phyloP scores from a whole-genome alignment of 2,329 filamentous ascomycete genomes.

The Didymella lethalis region DNA sequence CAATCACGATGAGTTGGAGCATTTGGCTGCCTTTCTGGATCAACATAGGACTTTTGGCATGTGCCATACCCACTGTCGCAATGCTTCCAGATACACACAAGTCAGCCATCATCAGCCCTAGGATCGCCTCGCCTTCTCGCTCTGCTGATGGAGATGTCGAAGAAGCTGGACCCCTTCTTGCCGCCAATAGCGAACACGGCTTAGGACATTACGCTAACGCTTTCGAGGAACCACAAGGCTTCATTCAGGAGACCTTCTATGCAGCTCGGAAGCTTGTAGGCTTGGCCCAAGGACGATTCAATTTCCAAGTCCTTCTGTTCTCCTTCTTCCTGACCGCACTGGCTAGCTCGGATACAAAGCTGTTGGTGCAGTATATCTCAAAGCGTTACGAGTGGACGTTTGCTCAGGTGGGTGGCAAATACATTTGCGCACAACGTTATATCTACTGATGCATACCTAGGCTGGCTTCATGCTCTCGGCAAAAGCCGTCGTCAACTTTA shows the following conservation, averaged over 20 bases:
- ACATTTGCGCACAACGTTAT: too few species aligned
- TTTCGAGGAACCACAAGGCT: conserved; percentile 32
- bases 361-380: conserved; percentile 51
- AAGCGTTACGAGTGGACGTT: conserved; percentile 52
- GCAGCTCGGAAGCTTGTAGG: conserved; percentile 29
- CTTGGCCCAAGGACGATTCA: conserved; percentile 37
- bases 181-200: conserved; percentile 12
- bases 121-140: background rate
- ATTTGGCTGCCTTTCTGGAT: conserved; percentile 50
- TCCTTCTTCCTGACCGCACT: conserved; percentile 49
- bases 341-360: conserved; percentile 50
- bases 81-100: conserved; percentile 25
- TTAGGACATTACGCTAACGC: conserved; percentile 32
- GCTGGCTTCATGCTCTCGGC: conserved; percentile 50
- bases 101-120: background rate
- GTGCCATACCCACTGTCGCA: conserved; percentile 38
- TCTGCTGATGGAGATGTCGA: conserved; percentile 2
- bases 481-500: conserved; percentile 50
- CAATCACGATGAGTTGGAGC: conserved; percentile 45
- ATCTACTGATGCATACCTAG: conserved; percentile 11
- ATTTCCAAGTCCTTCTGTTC: conserved; percentile 45
- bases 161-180: conserved; percentile 38
- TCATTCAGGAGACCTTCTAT: conserved; percentile 26
- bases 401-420: conserved; percentile 31
- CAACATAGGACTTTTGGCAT: conserved; percentile 39